Evolutionary conservation across 2,329 filamentous ascomycete genomes (phyloP).

Genomic region (Zasmidium angulare): DNA sequence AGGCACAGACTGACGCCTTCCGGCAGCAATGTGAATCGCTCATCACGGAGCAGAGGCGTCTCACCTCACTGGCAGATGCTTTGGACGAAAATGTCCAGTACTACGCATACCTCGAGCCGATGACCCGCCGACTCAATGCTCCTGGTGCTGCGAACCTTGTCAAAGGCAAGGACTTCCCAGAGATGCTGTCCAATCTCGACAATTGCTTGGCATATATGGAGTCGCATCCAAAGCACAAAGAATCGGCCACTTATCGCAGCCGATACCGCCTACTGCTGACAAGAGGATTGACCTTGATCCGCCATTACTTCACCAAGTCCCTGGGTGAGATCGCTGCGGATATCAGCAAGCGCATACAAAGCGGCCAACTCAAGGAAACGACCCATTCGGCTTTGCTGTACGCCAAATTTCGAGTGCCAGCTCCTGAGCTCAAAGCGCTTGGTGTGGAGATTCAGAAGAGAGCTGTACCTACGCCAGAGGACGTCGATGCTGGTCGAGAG

Average conservation of each 20-base stretch:
- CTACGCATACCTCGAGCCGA: constrained; percentile 89
- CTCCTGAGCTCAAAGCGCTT: constrained; percentile 64
- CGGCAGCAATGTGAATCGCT: constrained; percentile 88
- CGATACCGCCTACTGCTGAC: constrained; percentile 81
- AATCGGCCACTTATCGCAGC: constrained; percentile 83
- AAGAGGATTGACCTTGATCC: constrained; percentile 64
- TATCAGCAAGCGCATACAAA: constrained; percentile 62
- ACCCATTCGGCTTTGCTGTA: constrained; percentile 70
- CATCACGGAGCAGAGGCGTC: constrained; percentile 74
- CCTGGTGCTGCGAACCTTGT: constrained; percentile 85
- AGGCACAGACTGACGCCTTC: constrained; percentile 89
- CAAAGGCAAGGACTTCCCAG: constrained; percentile 77
- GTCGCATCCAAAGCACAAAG: constrained; percentile 77
- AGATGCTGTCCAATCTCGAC: constrained; percentile 85
- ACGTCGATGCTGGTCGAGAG: constrained; percentile 54
- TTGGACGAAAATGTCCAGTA: constrained; percentile 90
- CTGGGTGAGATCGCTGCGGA: constrained; percentile 62
- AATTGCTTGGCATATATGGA: constrained; percentile 93
- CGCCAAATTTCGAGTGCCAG: constrained; percentile 68
- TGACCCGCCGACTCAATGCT: constrained; percentile 85
- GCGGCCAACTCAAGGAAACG: constrained; percentile 68
- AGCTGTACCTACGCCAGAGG: constrained; percentile 52
- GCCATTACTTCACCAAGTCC: constrained; percentile 65
- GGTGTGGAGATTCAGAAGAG: constrained; percentile 68
- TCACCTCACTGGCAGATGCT: constrained; percentile 76